Evolutionary conservation across 192 early-diverging fungal genomes (phyloP), one percentile per base, ranked within the genome.

Genomic region (Chytriomyces sp.): DNA sequence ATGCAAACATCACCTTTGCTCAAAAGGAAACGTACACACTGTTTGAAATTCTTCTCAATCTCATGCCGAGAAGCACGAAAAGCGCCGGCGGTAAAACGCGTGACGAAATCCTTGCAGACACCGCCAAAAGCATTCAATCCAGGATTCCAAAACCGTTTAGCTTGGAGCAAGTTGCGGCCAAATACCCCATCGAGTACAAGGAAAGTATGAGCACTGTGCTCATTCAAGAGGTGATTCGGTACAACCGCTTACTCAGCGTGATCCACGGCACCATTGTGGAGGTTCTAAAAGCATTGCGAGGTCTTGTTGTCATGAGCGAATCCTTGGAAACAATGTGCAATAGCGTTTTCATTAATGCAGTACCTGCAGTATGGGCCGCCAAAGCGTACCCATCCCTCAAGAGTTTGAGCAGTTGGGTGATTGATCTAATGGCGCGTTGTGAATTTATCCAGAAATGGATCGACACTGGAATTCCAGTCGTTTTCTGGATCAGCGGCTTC

Each of bases 1-100:
- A 89, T 73, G 88, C 88, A 18, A 89, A 86, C 78, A 89, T 89
- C 63, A 89, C 88, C 3, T 89, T 88, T 81, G 88, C 88, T 0
- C 88, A 89, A 76, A 86, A 88, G 64, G 85, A 89, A 69, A 87
- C 88, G 5, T 85, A 81, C 50, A 84, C 85, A 35, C 77, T 89
- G 59, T 89, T 86, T 71, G 87, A 89, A 28, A 77, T 82, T 44
- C 78, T 89, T 20, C 74, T 88, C 28, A 80, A 76, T 9, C 64
- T 89, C n/a, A 88, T 88, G 87, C 88, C 88, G 8, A 77, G 83
- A 50, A 77, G 69, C 35, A 66, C 75, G 28, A 85, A 86, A 50
- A 83, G 72, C 28, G 73, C 76, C 9, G 76, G 64, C 3, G 82
- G 87, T 18, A 88, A 89, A 70, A 83, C 85, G 53, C 45, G 86